phyloP scores from a whole-genome alignment of 257 asterid species.

The Orobanche coerulescens region DNA sequence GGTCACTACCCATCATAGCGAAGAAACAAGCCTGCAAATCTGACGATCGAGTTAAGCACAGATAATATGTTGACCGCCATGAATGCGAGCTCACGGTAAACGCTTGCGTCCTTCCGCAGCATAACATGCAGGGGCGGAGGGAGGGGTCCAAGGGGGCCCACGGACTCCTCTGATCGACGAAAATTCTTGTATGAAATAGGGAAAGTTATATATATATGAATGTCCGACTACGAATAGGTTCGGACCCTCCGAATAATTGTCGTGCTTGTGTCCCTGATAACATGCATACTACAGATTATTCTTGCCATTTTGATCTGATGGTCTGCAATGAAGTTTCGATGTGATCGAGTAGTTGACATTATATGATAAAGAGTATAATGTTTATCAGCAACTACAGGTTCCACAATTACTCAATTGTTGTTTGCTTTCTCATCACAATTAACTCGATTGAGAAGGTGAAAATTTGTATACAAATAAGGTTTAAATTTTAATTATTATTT shows the following conservation, averaged over 20 bases:
- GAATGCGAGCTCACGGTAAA: slow-evolving; percentile 26
- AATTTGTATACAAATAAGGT: too few relatives aligned
- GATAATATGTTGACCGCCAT: slow-evolving; percentile 19
- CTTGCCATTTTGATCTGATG: slow-evolving; percentile 17
- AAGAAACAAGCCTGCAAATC: slow-evolving; percentile 21
- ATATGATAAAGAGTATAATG: neutral
- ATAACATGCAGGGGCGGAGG: slow-evolving; percentile 34
- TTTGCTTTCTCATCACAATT: neutral
- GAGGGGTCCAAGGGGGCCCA: too few relatives aligned
- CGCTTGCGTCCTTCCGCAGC: slow-evolving; percentile 27
- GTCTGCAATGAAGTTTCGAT: slow-evolving; percentile 1
- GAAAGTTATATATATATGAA: too few relatives aligned
- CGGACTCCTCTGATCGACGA: too few relatives aligned
- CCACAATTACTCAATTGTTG: slow-evolving; percentile 27
- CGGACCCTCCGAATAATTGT: too few relatives aligned
- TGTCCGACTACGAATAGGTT: too few relatives aligned
- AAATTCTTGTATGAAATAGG: too few relatives aligned
- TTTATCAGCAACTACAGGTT: neutral
- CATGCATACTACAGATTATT: slow-evolving; percentile 8
- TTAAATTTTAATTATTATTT: too few relatives aligned
- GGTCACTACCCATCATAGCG: slow-evolving; percentile 19
- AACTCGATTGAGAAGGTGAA: too few relatives aligned
- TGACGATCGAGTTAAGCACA: slow-evolving; percentile 20
- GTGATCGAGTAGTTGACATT: slow-evolving; percentile 4
- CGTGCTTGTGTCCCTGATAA: slow-evolving; percentile 4